Evolutionary conservation across 208 protist species (phyloP).

Genomic region (Leishmania guyanensis): DNA sequence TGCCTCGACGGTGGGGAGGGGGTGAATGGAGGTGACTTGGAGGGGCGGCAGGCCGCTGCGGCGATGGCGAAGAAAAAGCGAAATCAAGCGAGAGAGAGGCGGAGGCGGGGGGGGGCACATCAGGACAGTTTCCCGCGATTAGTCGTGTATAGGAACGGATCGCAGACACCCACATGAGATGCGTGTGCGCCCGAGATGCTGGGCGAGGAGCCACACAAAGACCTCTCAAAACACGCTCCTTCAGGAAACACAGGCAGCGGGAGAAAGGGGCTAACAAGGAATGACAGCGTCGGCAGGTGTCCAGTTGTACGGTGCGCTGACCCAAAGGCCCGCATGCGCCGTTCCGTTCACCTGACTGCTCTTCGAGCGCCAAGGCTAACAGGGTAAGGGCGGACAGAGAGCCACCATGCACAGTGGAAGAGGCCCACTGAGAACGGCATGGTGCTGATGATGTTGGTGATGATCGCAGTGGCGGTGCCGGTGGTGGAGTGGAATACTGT

Average conservation of each 20-base stretch:
- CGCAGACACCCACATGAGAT: neutral
- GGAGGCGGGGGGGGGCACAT: neutral
- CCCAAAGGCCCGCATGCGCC: neutral
- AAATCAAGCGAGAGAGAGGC: neutral
- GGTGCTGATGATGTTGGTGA: neutral
- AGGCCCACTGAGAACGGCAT: neutral
- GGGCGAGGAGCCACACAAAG: neutral
- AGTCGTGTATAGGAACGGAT: slow-evolving; percentile 2
- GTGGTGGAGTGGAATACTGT: slow-evolving; percentile 1
- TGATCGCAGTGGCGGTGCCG: neutral
- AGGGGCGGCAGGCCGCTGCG: neutral
- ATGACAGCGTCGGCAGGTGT: neutral
- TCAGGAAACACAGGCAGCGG: neutral
- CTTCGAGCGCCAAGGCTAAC: neutral
- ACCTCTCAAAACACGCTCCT: no score
- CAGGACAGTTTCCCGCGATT: neutral
- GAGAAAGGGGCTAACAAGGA: neutral
- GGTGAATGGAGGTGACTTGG: neutral
- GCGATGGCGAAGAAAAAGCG: neutral
- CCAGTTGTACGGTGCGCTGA: neutral
- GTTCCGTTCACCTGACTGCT: neutral
- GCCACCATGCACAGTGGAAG: neutral
- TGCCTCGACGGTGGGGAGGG: neutral
- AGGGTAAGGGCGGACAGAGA: neutral
- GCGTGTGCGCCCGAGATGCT: neutral